Conservation (phyloP, 139 green algal species). For the Volvox africanus region DNA sequence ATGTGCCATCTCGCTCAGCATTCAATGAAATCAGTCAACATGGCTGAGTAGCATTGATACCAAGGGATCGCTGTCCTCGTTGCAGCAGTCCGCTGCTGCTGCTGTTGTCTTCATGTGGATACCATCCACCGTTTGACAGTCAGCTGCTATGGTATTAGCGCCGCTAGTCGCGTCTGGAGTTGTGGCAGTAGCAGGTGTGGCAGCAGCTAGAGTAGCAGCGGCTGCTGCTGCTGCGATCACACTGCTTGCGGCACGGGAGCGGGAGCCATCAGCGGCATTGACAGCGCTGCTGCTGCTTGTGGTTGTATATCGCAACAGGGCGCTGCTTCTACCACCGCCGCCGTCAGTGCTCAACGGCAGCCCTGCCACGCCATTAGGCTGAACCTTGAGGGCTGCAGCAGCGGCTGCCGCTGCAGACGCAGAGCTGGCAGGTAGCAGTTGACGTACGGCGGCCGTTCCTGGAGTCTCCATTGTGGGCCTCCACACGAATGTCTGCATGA, state of each 20-base stretch:
- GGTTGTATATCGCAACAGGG: not conserved
- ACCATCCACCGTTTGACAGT: not conserved
- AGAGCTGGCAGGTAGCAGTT: not conserved
- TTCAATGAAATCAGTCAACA: not conserved
- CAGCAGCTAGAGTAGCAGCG: not conserved
- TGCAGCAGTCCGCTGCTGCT: not conserved
- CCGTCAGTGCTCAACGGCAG: not conserved
- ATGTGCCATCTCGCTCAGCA: too few relatives aligned
- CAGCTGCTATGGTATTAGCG: not conserved
- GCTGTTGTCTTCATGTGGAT: not conserved
- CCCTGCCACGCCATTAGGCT: not conserved
- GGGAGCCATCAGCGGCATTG: not conserved
- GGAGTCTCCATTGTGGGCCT: not conserved
- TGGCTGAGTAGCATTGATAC: not conserved
- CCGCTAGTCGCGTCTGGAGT: not conserved
- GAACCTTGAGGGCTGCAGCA: not conserved
- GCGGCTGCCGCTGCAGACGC: not conserved
- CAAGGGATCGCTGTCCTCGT: not conserved
- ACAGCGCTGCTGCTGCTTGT: not conserved
- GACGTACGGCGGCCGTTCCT: not conserved
- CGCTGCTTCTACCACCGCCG: not conserved
- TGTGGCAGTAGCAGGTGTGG: not conserved
- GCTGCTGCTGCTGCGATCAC: not conserved
- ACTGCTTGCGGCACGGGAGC: not conserved
- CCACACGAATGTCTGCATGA: slow-evolving; percentile 33